Percentiles rank a stretch among this genome's conserved stretches.
These are phyloP conservation scores for Polygonum maritimum DNA, from an alignment of 148 eudicot species.

Conservation along the genomic window DNA sequence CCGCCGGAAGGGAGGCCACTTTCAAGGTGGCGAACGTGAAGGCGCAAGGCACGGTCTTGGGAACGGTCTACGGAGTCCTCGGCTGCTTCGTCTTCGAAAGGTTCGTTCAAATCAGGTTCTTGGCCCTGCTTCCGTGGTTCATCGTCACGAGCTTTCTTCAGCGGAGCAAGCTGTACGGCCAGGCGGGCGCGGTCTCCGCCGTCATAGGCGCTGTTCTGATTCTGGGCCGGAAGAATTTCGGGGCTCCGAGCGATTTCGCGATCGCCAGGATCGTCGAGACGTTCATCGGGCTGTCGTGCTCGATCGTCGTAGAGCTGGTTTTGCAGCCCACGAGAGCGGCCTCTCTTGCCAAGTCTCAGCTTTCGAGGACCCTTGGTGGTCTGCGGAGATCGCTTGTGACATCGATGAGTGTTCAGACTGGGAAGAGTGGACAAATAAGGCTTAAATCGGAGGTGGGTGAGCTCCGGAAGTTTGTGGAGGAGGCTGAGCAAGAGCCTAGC, in stretches of 20 bases:
- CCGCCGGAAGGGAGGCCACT: slow-evolving; percentile 56
- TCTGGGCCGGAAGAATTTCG: slow-evolving; percentile 51
- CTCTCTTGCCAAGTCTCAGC: slow-evolving; percentile 51
- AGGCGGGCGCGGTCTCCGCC: slow-evolving; percentile 73
- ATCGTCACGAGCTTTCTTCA: slow-evolving; percentile 51
- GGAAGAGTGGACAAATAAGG: slow-evolving; percentile 16
- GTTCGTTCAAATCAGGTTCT: slow-evolving; percentile 40
- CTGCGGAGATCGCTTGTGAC: slow-evolving; percentile 22
- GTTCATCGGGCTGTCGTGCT: slow-evolving; percentile 63
- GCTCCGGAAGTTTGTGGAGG: slow-evolving; percentile 39
- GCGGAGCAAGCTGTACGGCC: slow-evolving; percentile 65
- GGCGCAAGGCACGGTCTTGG: slow-evolving; percentile 74
- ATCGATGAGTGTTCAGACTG: slow-evolving; percentile 19
- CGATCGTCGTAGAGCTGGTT: slow-evolving; percentile 37
- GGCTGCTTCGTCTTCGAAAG: slow-evolving; percentile 60
- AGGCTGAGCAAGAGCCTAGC: slow-evolving; percentile 70
- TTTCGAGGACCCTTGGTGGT: slow-evolving; percentile 24
- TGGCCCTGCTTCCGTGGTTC: slow-evolving; percentile 77
- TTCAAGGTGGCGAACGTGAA: slow-evolving; percentile 55
- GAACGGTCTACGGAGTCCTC: slow-evolving; percentile 59
- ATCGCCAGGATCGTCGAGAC: slow-evolving; percentile 58
- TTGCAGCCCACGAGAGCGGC: slow-evolving; percentile 69
- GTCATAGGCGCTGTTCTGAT: slow-evolving; percentile 72
- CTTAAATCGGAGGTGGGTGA: slow-evolving; percentile 26
- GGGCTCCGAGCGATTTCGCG: slow-evolving; percentile 66